Conservation (phyloP, 805 yeast species). For the Yarrowia keelungensis region DNA sequence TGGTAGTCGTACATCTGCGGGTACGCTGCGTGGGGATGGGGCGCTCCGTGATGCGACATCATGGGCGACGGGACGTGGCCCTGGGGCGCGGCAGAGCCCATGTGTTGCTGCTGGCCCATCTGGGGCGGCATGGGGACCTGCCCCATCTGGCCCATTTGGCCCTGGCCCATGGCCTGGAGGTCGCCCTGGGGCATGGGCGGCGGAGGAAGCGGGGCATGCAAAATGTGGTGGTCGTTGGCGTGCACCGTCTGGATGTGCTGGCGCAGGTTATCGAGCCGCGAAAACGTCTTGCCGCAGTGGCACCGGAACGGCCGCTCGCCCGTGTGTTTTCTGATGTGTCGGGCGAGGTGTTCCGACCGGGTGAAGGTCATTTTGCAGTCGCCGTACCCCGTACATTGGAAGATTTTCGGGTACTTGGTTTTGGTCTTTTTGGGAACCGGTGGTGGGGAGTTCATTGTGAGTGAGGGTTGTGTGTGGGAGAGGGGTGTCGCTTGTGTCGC, state of each 20-base stretch:
- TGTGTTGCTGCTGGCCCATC: constrained; percentile 14
- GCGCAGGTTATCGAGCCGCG: constrained; percentile 84
- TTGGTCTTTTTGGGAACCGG: constrained; percentile 43
- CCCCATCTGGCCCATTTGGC: constrained; percentile 9
- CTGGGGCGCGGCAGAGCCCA: constrained; percentile 1
- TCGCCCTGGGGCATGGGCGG: constrained; percentile 40
- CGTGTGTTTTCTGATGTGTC: constrained; percentile 92
- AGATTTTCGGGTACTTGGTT: constrained; percentile 57
- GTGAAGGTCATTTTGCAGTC: constrained; percentile 90
- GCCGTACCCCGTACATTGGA: constrained; percentile 85
- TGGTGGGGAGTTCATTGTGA: constrained; percentile 33
- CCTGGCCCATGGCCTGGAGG: constrained; percentile 28
- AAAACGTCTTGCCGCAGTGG: constrained; percentile 75
- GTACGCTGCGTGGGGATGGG: constrained; percentile 26
- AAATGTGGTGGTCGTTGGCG: constrained; percentile 56
- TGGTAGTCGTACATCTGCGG: constrained; percentile 39
- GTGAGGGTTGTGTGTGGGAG: neutral
- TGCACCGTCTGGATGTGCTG: constrained; percentile 92
- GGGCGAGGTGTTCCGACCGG: constrained; percentile 87
- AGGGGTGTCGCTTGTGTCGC: neutral
- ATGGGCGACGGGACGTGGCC: constrained; percentile 31
- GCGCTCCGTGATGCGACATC: constrained; percentile 27
- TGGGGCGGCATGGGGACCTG: constrained; percentile 1
- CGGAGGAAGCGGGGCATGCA: constrained; percentile 44
- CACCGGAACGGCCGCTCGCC: constrained; percentile 94